Evolutionary conservation across 1,284 basidiomycete species (phyloP), one percentile per base, ranked within the genome.

Genomic region (Pisolithus thermaeus): DNA sequence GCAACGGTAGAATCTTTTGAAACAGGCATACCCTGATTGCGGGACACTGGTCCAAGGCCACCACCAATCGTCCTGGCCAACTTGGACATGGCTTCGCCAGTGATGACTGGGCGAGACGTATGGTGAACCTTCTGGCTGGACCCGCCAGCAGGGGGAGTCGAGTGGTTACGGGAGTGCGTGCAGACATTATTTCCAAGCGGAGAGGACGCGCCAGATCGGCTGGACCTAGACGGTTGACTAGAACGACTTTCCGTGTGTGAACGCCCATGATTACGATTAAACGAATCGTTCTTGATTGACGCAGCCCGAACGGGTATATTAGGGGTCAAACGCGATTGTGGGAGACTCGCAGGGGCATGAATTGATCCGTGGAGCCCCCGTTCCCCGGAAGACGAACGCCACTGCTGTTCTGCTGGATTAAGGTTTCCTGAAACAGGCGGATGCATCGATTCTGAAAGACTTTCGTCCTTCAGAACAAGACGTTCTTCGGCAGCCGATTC

Each of bases 41-140:
- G 66, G 9, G 69, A 7, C 30, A 53, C 37, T 36, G 62, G 48
- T 47, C 67, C 60, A 4, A 61, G 52, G n/a, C 64, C 70, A 0
- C 75, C 81, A 0, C 75, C 81, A 43, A 88, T 79, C 4, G 81
- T 80, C 56, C 77, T 73, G 25, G 78, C 80, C 32, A 89, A 64
- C 52, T 73, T 73, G 9, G 84, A 81, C 38, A 87, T 75, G 3
- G 84, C 86, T 48, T 81, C 83, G 14, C 73, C 80, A 7, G 82
- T 84, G 58, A 89, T 76, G 40, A 88, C 74, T 18, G 86, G 85
- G 8, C 85, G 76, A n/a, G 73, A 69, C 22, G 70, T 56, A 58
- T 81, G 77, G 20, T 70, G 67, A 20, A 65, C 52, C 35, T 79
- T 77, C 35, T 73, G 64, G 47, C 60, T 65, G 39, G 59, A 50